phyloP scores from a whole-genome alignment of 2,329 filamentous ascomycete genomes.

The Fusarium drepaniforme region DNA sequence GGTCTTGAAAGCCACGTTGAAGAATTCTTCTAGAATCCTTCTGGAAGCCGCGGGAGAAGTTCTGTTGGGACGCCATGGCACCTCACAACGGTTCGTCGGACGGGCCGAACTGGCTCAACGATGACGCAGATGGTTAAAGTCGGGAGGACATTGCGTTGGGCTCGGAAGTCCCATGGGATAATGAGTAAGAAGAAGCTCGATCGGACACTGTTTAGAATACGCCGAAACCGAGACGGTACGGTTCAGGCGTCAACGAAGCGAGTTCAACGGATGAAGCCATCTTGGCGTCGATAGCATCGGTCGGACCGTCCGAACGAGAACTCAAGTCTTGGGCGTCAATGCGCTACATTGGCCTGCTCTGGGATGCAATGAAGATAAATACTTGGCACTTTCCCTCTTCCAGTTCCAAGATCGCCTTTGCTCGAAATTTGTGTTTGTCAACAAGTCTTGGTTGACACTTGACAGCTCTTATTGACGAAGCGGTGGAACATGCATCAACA shows the following conservation, averaged over 20 bases:
- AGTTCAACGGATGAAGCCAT: slow-evolving; percentile 1
- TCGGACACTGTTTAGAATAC: background rate
- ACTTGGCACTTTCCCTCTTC: background rate
- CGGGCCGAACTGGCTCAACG: slow-evolving; percentile 15
- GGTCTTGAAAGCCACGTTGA: background rate
- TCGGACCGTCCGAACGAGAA: slow-evolving; percentile 15
- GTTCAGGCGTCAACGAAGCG: background rate
- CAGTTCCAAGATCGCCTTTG: background rate
- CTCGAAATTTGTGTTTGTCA: background rate
- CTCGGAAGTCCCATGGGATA: background rate
- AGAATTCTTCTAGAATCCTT: background rate
- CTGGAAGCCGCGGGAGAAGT: background rate
- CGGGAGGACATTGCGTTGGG: background rate
- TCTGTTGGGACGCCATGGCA: slow-evolving; percentile 15
- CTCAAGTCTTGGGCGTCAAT: background rate
- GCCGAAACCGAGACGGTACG: background rate
- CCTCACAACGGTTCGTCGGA: slow-evolving; percentile 16
- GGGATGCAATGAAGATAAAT: background rate
- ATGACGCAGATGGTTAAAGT: slow-evolving; percentile 6
- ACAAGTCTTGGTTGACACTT: background rate
- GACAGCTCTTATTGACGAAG: background rate
- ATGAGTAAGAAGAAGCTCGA: background rate
- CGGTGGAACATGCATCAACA: background rate
- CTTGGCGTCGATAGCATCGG: background rate
- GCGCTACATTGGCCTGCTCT: background rate